Base-by-base conservation (phyloP, 306 rosid genomes). In the Alnus rubra region DNA sequence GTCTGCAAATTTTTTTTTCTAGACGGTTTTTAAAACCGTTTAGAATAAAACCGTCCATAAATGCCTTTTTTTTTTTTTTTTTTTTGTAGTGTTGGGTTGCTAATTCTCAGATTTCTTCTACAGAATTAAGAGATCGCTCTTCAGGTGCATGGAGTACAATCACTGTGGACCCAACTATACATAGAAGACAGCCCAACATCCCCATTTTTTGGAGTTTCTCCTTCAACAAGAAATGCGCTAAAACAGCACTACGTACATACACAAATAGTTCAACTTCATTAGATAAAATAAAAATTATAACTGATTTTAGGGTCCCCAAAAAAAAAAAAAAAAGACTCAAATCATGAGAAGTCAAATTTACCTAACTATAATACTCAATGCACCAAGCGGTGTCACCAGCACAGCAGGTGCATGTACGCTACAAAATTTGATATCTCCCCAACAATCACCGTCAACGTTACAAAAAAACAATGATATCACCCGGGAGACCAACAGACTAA, bases 201-300 rank as follows among this genome's bases (percentile, higher is more conserved):
- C 97, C 98, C 94, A 91, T 88, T 86, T 84, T 93, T 89, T 82
- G 92, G 79, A 93, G 90, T 83, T 84, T 89, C 87, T 93, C 98
- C 74, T 85, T 89, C 81, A 93, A 85, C 85, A 93, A 68, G 83
- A 91, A 88, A 89, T 93, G 97, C 10, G 98, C 98, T 80, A 93
- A 83, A 14, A 93, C 92, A 81, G 97, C 94, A 86, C 98, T 93
- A 77, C 55, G 11, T 72, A 70, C 76, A 85, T 45, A 30, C 33
- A 60, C 15, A 55, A 53, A 80, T 39, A 76, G 52, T 9, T 37
- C 51, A 74, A 16, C 33, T 53, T 54, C 59, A 78, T 13, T 33
- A 86, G 8, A 69, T 59, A 47, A 16, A 54, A n/a, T 60, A 51
- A 49, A 35, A 12, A 16, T 5, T 39, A 39, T 58, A 28, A 19